Evolutionary conservation across 768 basidiomycete species (phyloP).

Genomic region (Punctularia strigosozonata): DNA sequence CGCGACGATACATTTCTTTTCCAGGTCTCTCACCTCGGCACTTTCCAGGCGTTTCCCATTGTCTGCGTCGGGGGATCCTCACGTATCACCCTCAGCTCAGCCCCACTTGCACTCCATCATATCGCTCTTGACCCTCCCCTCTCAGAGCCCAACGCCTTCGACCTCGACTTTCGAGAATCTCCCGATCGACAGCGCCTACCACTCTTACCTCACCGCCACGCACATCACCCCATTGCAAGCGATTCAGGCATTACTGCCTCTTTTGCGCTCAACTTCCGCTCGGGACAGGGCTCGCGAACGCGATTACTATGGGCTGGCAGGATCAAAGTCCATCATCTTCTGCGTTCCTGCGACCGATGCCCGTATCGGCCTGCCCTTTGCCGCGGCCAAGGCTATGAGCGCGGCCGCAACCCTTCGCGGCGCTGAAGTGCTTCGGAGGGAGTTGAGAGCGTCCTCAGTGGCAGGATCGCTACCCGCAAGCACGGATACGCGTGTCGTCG

Average conservation of each 20-base stretch:
- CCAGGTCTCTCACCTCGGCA: slow-evolving; percentile 71
- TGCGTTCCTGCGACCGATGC: slow-evolving; percentile 67
- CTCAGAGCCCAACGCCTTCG: slow-evolving; percentile 18
- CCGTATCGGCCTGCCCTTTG: slow-evolving; percentile 64
- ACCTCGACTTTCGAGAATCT: slow-evolving; percentile 63
- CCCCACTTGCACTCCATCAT: slow-evolving; percentile 71
- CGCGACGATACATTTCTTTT: slow-evolving; percentile 58
- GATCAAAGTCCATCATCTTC: slow-evolving; percentile 51
- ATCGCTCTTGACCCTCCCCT: slow-evolving; percentile 54
- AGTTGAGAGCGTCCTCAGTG: too few species aligned
- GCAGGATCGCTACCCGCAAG: slow-evolving; percentile 40
- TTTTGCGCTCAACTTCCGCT: slow-evolving; percentile 57
- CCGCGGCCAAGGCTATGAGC: slow-evolving; percentile 58
- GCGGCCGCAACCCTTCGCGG: slow-evolving; percentile 63
- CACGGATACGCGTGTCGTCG: slow-evolving; percentile 48
- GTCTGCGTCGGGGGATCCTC: slow-evolving; percentile 70
- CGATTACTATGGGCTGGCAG: too few species aligned
- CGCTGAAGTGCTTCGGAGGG: slow-evolving; percentile 62
- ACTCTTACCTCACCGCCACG: slow-evolving; percentile 61
- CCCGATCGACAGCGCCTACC: slow-evolving; percentile 47
- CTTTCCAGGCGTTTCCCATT: slow-evolving; percentile 78
- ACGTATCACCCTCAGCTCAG: slow-evolving; percentile 48
- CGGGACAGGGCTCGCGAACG: slow-evolving; percentile 25
- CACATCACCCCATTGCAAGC: slow-evolving; percentile 70
- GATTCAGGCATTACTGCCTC: slow-evolving; percentile 65